Evolutionary conservation across 164 flowering plant genomes (phyloP), one percentile per base, ranked within the genome.

Genomic region (Berberis vulgaris): DNA sequence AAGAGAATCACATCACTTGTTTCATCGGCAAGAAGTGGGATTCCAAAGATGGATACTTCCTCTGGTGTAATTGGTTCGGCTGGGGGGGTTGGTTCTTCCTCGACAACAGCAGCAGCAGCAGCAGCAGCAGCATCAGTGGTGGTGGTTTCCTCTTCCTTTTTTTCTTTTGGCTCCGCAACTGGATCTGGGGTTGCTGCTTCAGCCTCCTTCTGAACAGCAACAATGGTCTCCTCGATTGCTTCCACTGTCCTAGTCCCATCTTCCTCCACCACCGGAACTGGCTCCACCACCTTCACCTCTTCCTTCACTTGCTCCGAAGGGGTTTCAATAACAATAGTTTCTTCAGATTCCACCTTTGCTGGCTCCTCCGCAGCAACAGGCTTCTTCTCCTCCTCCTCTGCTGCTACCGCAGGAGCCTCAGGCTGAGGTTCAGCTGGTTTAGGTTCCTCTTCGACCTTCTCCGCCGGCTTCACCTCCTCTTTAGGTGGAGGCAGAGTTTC

Each of bases 11-110:
- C 84, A 67, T 93, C 97, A 73, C 81, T 83, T 62, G 73, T 67
- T 49, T 88, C 98, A 59, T 87, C 97, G 0, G 67, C 80, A 0
- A 93, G 77, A 7, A 93, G 87, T 0, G 83, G 84, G 41, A 93
- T 72, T 39, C 96, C 98, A 86, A 86, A 93, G 4, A 90, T 81
- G 41, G 60, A 80, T 0, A 88, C 88, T 73, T 88, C 96, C 65
- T 89, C 93, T 8, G 92, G 85, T 7, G 77, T 68, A 2, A 67
- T 59, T 1, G 74, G 72, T 1, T 49, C 61, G 43, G 61, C 73
- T 54, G 69, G 68, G 10, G 74, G 65, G 0, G 69, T 49, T 7
- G 73, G 72, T 3, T 57, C 60, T 57, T 41, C 45, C 44, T 57
- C 41, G 10, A 45, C 5, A 2, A 40, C 60, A 9, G 9, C 60